Evolutionary conservation across 2,329 filamentous ascomycete species (phyloP), one percentile per base, ranked within the genome.

Genomic region (Ascochyta koolunga): DNA sequence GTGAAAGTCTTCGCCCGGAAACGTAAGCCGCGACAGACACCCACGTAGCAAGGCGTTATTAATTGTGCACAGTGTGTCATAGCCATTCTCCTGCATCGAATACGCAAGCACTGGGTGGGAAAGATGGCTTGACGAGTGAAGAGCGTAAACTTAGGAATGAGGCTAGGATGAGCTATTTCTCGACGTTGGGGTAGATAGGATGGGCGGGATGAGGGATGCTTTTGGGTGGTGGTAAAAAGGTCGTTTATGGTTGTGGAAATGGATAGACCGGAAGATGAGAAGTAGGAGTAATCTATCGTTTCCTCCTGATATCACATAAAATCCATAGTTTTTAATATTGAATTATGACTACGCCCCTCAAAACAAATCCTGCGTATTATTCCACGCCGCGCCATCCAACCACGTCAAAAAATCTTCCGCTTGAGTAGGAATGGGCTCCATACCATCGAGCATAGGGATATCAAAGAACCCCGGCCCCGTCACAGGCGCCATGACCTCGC

Each of bases 301-400:
- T 4, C 5, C 10, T 29, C 5, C 27, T 5, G 11, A 13, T 5
- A 15, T 4, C 4, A 29, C 11, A 13, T 11, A 29, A 4, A 1
- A 29, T 15, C 27, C 27, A 11, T 11, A 11, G 2, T 13, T 11
- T 13, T 5, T 13, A 5, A 11, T 11, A 29, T 13, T 2, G 10
- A 2, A 11, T 5, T 1, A 4, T 29, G 10, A 2, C 11, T 29
- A 2, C 5, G 27, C 11, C 5, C 27, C 13, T 52, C 33, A 64
- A 32, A 59, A 65, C 24, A 62, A 39, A 37, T 64, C 59, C 46
- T 62, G 40, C 7, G 64, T 65, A 44, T 70, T 73, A 43, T 65
- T 71, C 69, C 68, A 73, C 16, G 71, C 71, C n/a, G 70, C 70
- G 42, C 72, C 68, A 56, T 74, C 70, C 45, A 74, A 33, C 71